Base-by-base conservation (phyloP, 2,329 filamentous ascomycete genomes). In the Phoma sp. region DNA sequence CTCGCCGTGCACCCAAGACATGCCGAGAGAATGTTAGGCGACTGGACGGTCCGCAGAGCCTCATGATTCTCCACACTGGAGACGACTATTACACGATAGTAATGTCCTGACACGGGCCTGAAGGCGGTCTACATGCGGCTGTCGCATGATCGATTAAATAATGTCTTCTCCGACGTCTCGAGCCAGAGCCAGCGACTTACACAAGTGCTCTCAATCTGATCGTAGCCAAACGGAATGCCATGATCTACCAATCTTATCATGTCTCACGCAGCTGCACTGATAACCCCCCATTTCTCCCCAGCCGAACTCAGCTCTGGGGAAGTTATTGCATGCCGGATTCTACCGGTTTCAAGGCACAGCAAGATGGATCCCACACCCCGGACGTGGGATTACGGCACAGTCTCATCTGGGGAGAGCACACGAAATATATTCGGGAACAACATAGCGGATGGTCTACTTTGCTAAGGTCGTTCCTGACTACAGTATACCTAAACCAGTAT, bases 41-140 rank as follows among this genome's bases (percentile, higher is more conserved):
- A 15, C 39, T 54, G 33, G 39, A 38, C 45, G 45, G 45, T 45
- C 45, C 51, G 51, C 45, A 48, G 50, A 53, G 51, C 45, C 51
- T 54, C 51, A 54, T 39, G 38, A 14, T 36, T 53, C 51, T 48
- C 51, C 45, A 54, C 51, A 48, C 14, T 23, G 38, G 14, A 48
- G 21, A 39, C 36, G 51, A 45, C 51, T 48, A 54, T 48, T 54
- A 48, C 51, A 54, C 45, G 34, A 48, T 54, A 54, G 51, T 32
- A 14, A 48, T n/a, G 33, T 39, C 9, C 23, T 23, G 39, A 14
- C 15, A 28, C 32, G 50, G 45, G 26, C 45, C 28, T 33, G 45
- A 43, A 48, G 51, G 45, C 38, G 45, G 45, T 54, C 33, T 45
- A 21, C 23, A 26, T 39, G 51, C 39, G 28, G 28, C 39, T 39